A percentile compares a stretch with the other conserved stretches of the same genome.
These are phyloP conservation scores for Suhomyces panamericanus DNA, from an alignment of 1,139 yeast species.

Conservation along the genomic window DNA sequence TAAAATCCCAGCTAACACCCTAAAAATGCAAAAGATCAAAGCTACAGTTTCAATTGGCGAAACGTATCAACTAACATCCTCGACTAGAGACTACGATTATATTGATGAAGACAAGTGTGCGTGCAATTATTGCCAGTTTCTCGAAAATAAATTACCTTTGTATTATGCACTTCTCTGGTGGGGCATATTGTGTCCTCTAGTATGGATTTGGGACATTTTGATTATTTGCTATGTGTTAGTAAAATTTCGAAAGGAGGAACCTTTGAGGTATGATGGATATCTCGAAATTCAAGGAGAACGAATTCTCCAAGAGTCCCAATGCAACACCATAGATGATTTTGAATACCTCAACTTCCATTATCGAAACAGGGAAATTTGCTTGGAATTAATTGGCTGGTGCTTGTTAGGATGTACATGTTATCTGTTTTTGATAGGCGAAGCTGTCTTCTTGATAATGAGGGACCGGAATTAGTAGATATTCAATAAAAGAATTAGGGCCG, in stretches of 20 bases:
- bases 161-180: slow-evolving; percentile 12
- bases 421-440: background rate
- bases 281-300: slow-evolving; percentile 1
- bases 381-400: slow-evolving; percentile 5
- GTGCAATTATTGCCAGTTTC: slow-evolving; percentile 20
- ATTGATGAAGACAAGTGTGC: slow-evolving; percentile 15
- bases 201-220: slow-evolving; percentile 23
- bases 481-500: background rate
- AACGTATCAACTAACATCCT: background rate
- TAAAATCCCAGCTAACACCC: background rate
- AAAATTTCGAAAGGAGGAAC: slow-evolving; percentile 1
- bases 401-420: slow-evolving; percentile 4
- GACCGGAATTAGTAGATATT: background rate
- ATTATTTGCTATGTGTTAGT: background rate
- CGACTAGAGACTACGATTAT: slow-evolving; percentile 1
- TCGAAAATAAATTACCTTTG: slow-evolving; percentile 4
- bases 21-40: background rate
- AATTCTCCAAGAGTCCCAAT: background rate
- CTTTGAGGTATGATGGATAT: slow-evolving; percentile 5
- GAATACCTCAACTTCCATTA: slow-evolving; percentile 7
- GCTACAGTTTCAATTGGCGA: background rate
- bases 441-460: background rate
- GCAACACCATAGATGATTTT: slow-evolving; percentile 1
- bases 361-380: background rate
- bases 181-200: slow-evolving; percentile 25